Base-by-base conservation (phyloP, 139 green algal species). In the Coelastrella sp. region DNA sequence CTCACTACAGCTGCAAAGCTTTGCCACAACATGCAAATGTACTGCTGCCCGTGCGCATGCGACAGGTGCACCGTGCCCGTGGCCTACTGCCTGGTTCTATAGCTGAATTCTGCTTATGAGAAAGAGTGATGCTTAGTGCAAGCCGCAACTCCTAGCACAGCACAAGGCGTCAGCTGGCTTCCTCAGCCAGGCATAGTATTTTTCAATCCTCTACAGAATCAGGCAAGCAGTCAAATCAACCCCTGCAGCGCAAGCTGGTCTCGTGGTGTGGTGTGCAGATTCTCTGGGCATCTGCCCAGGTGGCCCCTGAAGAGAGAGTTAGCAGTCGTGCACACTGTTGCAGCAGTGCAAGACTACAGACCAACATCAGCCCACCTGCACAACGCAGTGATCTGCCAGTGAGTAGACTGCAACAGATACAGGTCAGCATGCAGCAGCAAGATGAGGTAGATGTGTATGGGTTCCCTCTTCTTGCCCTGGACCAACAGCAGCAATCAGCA, bases 401-500 rank as follows among this genome's bases (percentile, higher is more conserved):
- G n/a, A 1, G 53, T 35, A 59, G 35, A 13, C 25, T 15, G 25
- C 11, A 38, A 32, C 32, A 21, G 19, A 30, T 53, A n/a, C 17
- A n/a, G 25, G 2, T 34, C 68, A n/a, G 0, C 40, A 32, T 37
- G 23, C 51, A 68, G 41, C 41, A 67, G 43, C 60, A 62, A 23
- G 23, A 40, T 13, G 27, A 64, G 23, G 59, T 35, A 40, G 90
- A 94, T 43, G 51, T 53, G 23, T 94, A 93, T 60, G 90, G 88
- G 59, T 94, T 94, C 71, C 57, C 74, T 41, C 41, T 91, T 25
- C 50, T 30, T 32, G 79, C 43, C 9, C 32, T 89, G 9, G 87
- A 63, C 0, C 7, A 64, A 4, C 63, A 91, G 67, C 77, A 94
- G 59, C 30, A 34, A 5, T 82, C 67, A 25, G 86, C 62, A 23